phyloP scores from a whole-genome alignment of 176 grass and related monocot genomes.

The Carex myosuroides region DNA sequence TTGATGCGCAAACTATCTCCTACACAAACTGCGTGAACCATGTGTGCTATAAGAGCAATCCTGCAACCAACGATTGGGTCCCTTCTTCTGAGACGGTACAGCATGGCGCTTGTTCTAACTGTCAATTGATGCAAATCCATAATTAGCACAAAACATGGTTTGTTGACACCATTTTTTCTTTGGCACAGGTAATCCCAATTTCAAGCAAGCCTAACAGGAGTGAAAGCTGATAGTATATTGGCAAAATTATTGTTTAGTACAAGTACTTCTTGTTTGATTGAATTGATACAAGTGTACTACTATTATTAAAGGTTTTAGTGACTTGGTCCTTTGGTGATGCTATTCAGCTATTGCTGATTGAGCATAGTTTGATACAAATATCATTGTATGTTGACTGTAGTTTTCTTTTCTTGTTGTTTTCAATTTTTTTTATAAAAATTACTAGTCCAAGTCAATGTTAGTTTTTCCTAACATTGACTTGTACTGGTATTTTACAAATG shows the following conservation, averaged over 20 bases:
- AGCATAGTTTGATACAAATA: not conserved
- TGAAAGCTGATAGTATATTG: constrained; percentile 34
- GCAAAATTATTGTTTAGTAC: not conserved
- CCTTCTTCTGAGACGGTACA: constrained; percentile 60
- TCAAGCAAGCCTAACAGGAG: constrained; percentile 76
- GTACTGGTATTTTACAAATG: no score
- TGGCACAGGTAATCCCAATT: constrained; percentile 48
- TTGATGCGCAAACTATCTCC: constrained; percentile 5
- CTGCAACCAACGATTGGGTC: constrained; percentile 85
- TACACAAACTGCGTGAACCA: constrained; percentile 23
- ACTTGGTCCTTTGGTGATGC: not conserved
- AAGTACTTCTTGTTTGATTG: not conserved
- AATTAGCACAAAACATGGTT: not conserved
- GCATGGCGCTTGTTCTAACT: not conserved
- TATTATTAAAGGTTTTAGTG: not conserved
- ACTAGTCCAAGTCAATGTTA: no score
- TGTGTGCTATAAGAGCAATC: constrained; percentile 47
- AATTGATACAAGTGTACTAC: not conserved
- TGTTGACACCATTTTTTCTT: not conserved
- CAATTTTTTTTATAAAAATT: no score
- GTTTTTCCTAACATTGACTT: no score
- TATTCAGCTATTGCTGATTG: not conserved
- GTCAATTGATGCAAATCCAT: not conserved
- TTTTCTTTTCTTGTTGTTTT: no score
- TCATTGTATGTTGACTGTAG: not conserved